phyloP scores from a whole-genome alignment of 2,329 filamentous ascomycete species.

The Pseudohalonectria lignicola region DNA sequence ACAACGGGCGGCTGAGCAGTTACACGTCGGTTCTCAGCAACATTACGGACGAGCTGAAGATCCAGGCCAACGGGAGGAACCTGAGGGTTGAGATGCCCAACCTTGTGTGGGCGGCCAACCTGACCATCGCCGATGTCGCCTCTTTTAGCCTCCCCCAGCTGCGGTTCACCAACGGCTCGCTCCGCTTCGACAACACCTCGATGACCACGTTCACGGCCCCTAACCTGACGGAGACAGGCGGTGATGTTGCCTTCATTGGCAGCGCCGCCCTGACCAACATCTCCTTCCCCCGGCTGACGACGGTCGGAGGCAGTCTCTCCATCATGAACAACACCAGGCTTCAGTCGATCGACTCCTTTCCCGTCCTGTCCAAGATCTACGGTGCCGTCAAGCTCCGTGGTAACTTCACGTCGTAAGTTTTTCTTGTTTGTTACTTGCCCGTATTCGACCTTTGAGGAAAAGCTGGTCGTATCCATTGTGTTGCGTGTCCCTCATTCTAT shows the following conservation, averaged over 20 bases:
- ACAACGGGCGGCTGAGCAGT: constrained; percentile 70
- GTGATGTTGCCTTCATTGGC: constrained; percentile 51
- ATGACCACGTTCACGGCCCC: constrained; percentile 50
- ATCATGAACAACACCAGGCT: constrained; percentile 86
- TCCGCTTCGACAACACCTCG: constrained; percentile 76
- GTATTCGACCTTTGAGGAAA: no score
- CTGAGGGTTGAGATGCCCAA: constrained; percentile 66
- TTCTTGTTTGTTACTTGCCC: background rate
- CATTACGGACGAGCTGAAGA: constrained; percentile 57
- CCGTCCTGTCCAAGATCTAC: constrained; percentile 53
- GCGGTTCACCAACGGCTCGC: constrained; percentile 59
- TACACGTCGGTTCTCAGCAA: constrained; percentile 72
- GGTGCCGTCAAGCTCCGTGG: constrained; percentile 82
- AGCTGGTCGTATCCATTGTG: no score
- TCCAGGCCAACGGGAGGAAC: constrained; percentile 66
- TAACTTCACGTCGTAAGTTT: constrained; percentile 68
- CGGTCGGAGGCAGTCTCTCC: constrained; percentile 67
- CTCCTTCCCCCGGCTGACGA: constrained; percentile 57
- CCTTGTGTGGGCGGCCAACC: constrained; percentile 66
- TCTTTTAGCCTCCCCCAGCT: constrained; percentile 65
- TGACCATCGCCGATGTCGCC: constrained; percentile 74
- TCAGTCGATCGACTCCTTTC: constrained; percentile 53
- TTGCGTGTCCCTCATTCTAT: no score
- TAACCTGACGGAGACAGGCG: constrained; percentile 58
- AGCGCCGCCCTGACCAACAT: constrained; percentile 60